These are phyloP conservation scores for Leccinum rimulosum DNA, from an alignment of 768 basidiomycete genomes.

Conservation along the genomic window DNA sequence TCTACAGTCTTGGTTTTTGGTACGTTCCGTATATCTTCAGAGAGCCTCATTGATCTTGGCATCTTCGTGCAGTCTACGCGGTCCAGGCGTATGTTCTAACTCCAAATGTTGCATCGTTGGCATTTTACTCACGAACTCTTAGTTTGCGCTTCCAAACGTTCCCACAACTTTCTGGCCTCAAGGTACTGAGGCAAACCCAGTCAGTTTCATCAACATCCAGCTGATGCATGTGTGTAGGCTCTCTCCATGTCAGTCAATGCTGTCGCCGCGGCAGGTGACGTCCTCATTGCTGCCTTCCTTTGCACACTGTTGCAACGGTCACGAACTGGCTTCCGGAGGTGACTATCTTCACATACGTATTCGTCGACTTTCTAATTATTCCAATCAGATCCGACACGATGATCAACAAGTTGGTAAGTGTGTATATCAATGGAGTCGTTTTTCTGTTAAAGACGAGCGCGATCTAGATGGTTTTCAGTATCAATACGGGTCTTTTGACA, in stretches of 20 bases:
- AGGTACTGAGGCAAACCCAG: slow-evolving; percentile 30
- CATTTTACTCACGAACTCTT: slow-evolving; percentile 7
- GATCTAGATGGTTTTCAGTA: slow-evolving; percentile 48
- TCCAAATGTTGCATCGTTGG: neutral
- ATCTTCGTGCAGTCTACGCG: slow-evolving; percentile 33
- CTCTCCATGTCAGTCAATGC: slow-evolving; percentile 58
- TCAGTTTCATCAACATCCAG: neutral
- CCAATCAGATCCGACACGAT: slow-evolving; percentile 45
- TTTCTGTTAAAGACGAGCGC: neutral
- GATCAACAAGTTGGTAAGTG: slow-evolving; percentile 45
- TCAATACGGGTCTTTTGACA: slow-evolving; percentile 40
- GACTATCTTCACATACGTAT: neutral
- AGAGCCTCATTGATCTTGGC: slow-evolving; percentile 5
- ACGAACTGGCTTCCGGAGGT: slow-evolving; percentile 54
- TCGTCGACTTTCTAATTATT: neutral
- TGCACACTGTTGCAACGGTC: slow-evolving; percentile 46
- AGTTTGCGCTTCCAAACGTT: slow-evolving; percentile 47
- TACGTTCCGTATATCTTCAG: slow-evolving; percentile 18
- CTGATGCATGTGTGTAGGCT: slow-evolving; percentile 16
- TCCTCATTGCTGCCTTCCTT: slow-evolving; percentile 49
- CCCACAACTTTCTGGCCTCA: slow-evolving; percentile 43
- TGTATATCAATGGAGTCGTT: neutral
- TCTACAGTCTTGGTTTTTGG: slow-evolving; percentile 34
- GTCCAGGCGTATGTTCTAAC: slow-evolving; percentile 34
- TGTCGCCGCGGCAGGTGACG: slow-evolving; percentile 48